Conservation (phyloP, 1,139 yeast species). For the Starmera stellimalicola region DNA sequence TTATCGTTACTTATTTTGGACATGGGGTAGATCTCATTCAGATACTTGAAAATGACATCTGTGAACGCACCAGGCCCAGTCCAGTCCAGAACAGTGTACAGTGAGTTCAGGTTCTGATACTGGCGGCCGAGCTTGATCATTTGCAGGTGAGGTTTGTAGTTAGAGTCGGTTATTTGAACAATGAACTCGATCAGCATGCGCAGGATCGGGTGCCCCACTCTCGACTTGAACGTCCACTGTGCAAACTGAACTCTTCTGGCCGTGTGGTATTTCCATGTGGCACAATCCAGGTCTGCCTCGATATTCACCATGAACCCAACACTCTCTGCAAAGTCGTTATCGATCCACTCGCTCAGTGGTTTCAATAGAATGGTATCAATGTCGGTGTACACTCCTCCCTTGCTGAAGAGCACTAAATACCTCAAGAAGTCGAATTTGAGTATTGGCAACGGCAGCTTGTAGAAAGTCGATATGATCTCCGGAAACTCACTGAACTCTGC, state of each 20-base stretch:
- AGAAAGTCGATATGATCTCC: constrained; percentile 67
- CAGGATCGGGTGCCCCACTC: constrained; percentile 85
- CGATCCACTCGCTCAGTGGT: constrained; percentile 52
- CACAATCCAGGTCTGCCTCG: constrained; percentile 84
- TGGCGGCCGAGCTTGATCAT: constrained; percentile 51
- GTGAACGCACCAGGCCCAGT: constrained; percentile 96
- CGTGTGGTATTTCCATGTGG: constrained; percentile 61
- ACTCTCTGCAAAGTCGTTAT: constrained; percentile 14
- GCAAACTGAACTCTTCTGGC: constrained; percentile 69
- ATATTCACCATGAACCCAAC: constrained; percentile 79
- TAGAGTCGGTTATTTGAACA: constrained; percentile 57
- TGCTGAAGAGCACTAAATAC: constrained; percentile 69
- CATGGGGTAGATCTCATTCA: constrained; percentile 42
- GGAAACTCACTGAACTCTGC: constrained; percentile 62
- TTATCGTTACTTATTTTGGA: constrained; percentile 14
- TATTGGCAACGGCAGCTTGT: constrained; percentile 63
- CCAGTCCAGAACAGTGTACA: constrained; percentile 69
- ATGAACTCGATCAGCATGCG: constrained; percentile 71
- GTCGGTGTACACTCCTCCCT: constrained; percentile 89
- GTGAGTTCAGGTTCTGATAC: constrained; percentile 35
- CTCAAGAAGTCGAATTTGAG: constrained; percentile 84
- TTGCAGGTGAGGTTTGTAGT: constrained; percentile 23
- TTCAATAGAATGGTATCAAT: constrained; percentile 64
- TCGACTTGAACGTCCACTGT: constrained; percentile 72
- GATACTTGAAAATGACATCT: constrained; percentile 66